phyloP scores from a whole-genome alignment of 805 yeast genomes.

The Blastobotrys peoriensis region DNA sequence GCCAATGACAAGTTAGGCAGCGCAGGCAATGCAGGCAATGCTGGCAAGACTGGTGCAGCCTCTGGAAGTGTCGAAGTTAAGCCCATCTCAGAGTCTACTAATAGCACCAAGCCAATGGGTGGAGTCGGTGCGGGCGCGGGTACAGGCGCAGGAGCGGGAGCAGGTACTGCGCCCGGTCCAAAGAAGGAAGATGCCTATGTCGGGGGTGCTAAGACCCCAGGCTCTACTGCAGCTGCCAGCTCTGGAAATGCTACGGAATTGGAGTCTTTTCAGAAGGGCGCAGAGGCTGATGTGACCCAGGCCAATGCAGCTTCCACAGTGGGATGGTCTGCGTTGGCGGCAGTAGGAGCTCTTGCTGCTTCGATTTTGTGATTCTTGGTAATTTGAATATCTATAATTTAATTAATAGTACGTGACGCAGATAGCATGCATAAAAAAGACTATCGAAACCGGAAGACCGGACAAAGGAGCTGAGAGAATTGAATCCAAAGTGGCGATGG shows the following conservation, averaged over 20 bases:
- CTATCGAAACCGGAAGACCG: too few species aligned
- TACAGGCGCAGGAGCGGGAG: neutral
- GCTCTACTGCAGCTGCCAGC: neutral
- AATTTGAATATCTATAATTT: too few species aligned
- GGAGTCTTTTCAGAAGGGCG: neutral
- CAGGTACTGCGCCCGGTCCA: neutral
- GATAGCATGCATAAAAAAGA: too few species aligned
- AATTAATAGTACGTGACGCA: too few species aligned
- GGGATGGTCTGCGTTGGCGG: neutral
- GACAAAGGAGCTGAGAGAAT: too few species aligned
- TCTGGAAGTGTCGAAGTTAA: too few species aligned
- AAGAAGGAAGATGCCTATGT: neutral
- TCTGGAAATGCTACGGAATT: neutral
- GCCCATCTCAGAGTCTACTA: neutral
- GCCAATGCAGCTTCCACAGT: neutral
- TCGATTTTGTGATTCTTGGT: too few species aligned
- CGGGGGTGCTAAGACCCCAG: neutral
- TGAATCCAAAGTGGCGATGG: too few species aligned
- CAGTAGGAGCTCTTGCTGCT: neutral
- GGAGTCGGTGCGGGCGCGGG: neutral
- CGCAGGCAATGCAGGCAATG: neutral
- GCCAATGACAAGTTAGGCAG: neutral
- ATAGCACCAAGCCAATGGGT: neutral
- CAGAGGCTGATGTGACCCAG: neutral
- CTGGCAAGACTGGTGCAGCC: neutral